These are phyloP conservation scores for Xylogone sp. DNA, from an alignment of 2,329 filamentous ascomycete species.

Conservation along the genomic window DNA sequence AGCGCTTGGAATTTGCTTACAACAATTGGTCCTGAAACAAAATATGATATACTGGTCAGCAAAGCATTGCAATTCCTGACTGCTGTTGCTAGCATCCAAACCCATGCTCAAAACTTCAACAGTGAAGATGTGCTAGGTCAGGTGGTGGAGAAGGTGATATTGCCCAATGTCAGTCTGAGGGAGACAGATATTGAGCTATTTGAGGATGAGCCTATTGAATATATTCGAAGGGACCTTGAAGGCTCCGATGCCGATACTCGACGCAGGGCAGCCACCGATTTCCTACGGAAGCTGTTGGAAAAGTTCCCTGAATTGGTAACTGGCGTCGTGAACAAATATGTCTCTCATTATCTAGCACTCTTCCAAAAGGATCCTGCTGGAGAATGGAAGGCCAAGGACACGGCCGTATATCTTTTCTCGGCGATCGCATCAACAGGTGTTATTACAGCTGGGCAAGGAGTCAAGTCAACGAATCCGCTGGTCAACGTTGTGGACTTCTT, in stretches of 20 bases:
- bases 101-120: slow-evolving; percentile 84
- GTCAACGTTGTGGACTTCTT: slow-evolving; percentile 95
- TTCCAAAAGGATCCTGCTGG: slow-evolving; percentile 63
- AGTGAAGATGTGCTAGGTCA: slow-evolving; percentile 74
- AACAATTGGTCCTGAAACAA: slow-evolving; percentile 78
- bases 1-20: slow-evolving; percentile 91
- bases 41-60: slow-evolving; percentile 92
- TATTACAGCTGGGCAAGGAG: slow-evolving; percentile 82
- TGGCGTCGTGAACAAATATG: slow-evolving; percentile 80
- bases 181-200: slow-evolving; percentile 95
- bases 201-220: slow-evolving; percentile 98
- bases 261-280: slow-evolving; percentile 89
- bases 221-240: slow-evolving; percentile 90
- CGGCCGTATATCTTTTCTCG: slow-evolving; percentile 93
- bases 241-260: slow-evolving; percentile 95
- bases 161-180: slow-evolving; percentile 87
- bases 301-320: slow-evolving; percentile 86
- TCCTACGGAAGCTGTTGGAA: slow-evolving; percentile 82
- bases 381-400: slow-evolving; percentile 98
- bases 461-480: slow-evolving; percentile 82
- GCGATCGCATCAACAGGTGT: slow-evolving; percentile 90
- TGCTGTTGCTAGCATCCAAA: slow-evolving; percentile 72
- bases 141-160: slow-evolving; percentile 91
- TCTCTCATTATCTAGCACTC: slow-evolving; percentile 74
- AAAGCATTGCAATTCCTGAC: slow-evolving; percentile 93